Base-by-base conservation (phyloP, 208 protist genomes). In the Acanthamoeba triangularis region DNA sequence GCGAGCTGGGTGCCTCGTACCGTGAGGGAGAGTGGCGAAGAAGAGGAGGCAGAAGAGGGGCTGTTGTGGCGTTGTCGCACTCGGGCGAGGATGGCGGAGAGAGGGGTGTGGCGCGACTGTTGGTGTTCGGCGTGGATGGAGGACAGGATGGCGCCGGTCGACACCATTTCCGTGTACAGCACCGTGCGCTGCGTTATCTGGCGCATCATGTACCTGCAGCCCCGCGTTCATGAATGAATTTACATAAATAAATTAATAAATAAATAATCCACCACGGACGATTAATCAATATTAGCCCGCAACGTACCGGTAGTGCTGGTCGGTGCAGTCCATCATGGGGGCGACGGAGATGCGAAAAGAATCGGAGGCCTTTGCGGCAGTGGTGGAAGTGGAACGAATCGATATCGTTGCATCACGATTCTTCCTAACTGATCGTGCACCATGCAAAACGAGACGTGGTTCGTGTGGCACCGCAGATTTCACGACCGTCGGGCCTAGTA, bases 311-410 rank as follows among this genome's bases (percentile, higher is more conserved):
- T 67, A 92, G 47, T 92, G 85, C 7, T 52, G 85, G 10, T 92
- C 85, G 56, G 85, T 92, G 56, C 61, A 72, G 5, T 92, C 85
- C 85, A 92, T 92, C 85, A 92, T 92, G 33, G 85, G 85, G 23
- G 85, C 85, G 25, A 92, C 56, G 23, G 78, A 87, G 78, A 87
- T 59, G 47, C 78, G 78, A 87, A 87, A 87, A 35, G 78, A 59
- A 87, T 59, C 20, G 6, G 61, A 33, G 20, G 61, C 5, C 61
- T 69, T 28, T 11, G 61, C 11, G 8, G 61, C 1, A 14, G 6
- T 67, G 28, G 61, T 20, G 25, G 59, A 28, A 63, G 59, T 2
- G 18, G 61, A 69, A 69, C 10, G n/a, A 69, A 25, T 11, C 4
- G 61, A 69, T 33, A 3, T 16, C 0, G 54, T 25, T 59, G 47